phyloP scores from a whole-genome alignment of 345 rosid genomes.

The Melaleuca alternifolia region DNA sequence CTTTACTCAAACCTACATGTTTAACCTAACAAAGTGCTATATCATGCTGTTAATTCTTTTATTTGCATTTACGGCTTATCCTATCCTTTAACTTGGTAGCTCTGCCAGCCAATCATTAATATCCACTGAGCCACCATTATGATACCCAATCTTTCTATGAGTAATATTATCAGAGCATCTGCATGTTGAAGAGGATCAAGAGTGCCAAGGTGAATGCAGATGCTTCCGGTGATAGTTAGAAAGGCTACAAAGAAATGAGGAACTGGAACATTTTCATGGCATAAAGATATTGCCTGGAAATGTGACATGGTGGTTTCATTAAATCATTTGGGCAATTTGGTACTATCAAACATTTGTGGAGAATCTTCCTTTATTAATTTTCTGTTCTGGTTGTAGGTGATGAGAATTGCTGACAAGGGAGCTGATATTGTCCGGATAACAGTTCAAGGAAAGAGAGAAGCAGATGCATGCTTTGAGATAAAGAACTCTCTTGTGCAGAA shows the following conservation, averaged over 20 bases:
- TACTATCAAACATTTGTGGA: neutral
- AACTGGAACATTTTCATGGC: neutral
- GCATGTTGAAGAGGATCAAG: neutral
- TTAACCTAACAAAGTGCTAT: neutral
- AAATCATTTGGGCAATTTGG: neutral
- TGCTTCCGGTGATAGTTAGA: neutral
- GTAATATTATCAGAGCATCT: neutral
- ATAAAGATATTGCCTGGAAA: neutral
- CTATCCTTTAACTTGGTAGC: neutral
- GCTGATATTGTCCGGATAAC: conserved; percentile 94
- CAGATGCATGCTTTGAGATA: conserved; percentile 94
- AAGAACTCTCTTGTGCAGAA: conserved; percentile 87
- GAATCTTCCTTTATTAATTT: neutral
- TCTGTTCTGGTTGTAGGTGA: conserved; percentile 40
- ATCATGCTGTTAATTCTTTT: neutral
- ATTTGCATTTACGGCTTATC: neutral
- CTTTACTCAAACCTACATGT: neutral
- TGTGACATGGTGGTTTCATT: neutral
- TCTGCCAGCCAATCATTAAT: neutral
- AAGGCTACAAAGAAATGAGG: neutral
- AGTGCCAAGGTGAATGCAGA: neutral
- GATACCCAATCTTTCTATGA: neutral
- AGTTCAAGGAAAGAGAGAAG: conserved; percentile 98
- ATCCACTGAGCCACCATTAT: neutral
- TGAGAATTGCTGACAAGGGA: conserved; percentile 88